Conservation (phyloP, 495 filamentous ascomycete species). For the Aspergillus sparsus region DNA sequence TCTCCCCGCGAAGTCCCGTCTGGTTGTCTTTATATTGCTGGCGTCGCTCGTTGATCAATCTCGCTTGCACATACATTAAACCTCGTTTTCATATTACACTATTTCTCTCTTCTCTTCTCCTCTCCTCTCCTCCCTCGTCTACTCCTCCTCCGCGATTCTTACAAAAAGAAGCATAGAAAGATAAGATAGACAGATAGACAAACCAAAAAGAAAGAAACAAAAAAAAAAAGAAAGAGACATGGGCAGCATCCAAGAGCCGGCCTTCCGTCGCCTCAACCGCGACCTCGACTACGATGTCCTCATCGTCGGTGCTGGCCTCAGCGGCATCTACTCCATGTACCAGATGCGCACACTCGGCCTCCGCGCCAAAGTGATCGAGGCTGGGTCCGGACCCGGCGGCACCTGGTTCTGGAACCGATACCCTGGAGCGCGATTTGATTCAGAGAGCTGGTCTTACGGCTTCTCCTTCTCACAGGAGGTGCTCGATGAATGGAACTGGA, state of each 20-base stretch:
- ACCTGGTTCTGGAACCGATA: conserved; percentile 46
- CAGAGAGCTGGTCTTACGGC: conserved; percentile 26
- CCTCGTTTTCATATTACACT: too few species aligned
- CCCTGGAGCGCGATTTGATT: conserved; percentile 28
- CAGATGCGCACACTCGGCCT: conserved; percentile 44
- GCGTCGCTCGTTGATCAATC: too few species aligned
- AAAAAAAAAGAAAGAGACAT: conserved; percentile 6
- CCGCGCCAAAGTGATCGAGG: conserved; percentile 47
- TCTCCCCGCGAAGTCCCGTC: too few species aligned
- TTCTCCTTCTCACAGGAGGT: conserved; percentile 28
- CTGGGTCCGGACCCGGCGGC: conserved; percentile 45
- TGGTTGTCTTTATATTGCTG: too few species aligned
- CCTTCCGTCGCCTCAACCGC: conserved; percentile 5
- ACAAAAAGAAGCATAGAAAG: too few species aligned
- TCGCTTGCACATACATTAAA: too few species aligned
- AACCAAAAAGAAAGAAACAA: too few species aligned
- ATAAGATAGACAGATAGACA: too few species aligned
- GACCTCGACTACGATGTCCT: conserved; percentile 41
- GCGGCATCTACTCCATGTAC: conserved; percentile 46
- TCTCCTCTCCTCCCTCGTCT: too few species aligned
- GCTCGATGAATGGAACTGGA: conserved; percentile 34
- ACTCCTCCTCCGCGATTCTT: too few species aligned
- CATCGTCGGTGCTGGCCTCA: conserved; percentile 54
- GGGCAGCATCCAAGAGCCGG: conserved; percentile 16
- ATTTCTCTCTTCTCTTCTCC: too few species aligned